Evolutionary conservation across 2,329 filamentous ascomycete species (phyloP), one percentile per base, ranked within the genome.

Genomic region (Fusarium sp.): DNA sequence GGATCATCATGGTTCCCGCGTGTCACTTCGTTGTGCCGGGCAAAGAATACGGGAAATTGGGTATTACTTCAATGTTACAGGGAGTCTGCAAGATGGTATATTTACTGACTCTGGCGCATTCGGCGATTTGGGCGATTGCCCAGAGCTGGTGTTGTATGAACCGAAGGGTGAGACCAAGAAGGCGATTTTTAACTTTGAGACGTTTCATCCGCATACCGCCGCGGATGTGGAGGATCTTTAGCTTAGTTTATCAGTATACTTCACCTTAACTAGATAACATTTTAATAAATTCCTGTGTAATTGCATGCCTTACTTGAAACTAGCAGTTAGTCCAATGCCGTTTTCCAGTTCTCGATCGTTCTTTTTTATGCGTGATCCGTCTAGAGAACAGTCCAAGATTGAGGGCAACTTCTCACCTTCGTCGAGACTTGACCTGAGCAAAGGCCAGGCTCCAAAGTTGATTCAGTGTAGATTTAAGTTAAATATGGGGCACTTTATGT

Each of bases 161-260:
- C 67, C 67, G 0, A 70, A 70, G 24, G 67, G 66, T 8, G 65
- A 70, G 20, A 70, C 36, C 24, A 70, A 55, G 61, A 70, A 70
- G 18, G 51, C 67, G 1, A 30, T 53, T 16, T 70, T 70, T n/a
- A 70, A 55, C 39, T 70, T 70, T 41, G 65, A 70, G 41, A 70
- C 65, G 31, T 70, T 70, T 59, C 67, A 70, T 28, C 36, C 67
- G 9, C 67, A 70, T 60, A 70, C 53, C 22, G 53, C 65, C 28
- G 26, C 60, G 16, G 67, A 70, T 12, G 59, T 70, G 41, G 67
- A 70, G 59, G 67, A 70, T 15, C 39, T 70, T 26, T 70, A 65
- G 36, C 6, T 12, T 22, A 16, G 33, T 10, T 12, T 9, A 15
- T 11, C 9, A 26, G 33, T 35, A 31, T 14, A 31, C n/a, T 28